Base-by-base conservation (phyloP, 495 filamentous ascomycete species). In the Annulohypoxylon bovei region DNA sequence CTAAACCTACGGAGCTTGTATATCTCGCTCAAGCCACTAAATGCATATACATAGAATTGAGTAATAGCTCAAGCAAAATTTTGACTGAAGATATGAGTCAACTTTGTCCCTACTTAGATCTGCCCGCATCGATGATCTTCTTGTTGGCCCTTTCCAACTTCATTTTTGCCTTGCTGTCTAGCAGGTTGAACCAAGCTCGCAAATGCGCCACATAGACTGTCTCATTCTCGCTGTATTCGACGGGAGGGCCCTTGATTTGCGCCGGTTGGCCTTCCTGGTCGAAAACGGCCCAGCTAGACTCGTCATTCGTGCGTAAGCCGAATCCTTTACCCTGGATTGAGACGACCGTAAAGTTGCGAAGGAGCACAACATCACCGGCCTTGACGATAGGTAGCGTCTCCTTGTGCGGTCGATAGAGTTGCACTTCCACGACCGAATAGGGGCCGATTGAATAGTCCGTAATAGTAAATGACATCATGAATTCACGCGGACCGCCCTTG, bases 361-460 rank as follows among this genome's bases (percentile, higher is more conserved):
- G 84, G 37, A 99, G 77, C 20, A 97, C 82, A 2, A 89, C 88
- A 68, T 95, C 91, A 6, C 95, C 95, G 14, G 85, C 84, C 2
- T 82, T 80, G 23, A 93, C 82, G 4, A 83, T 74, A 0, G 95
- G 95, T 1, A 98, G 81, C 0, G 88, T 86, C 11, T 86, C 85
- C 70, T 89, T 90, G 74, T 90, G 88, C 0, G 92, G 90, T 4
- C 93, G 87, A 77, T 92, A 92, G 14, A 97, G 81, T 62, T 91
- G 88, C 0, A 92, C 92, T 65, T 87, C 82, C 2, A 78, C 79
- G 1, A 87, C 84, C 0, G 67, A 57, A 22, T 68, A 72, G 0
- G 85, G 84, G 0, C 80, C 82, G 9, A 81, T 79, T 0, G 87
- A 85, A 16, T 86, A 85, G 76, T 96, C 93, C 0, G 89, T 91